Base-by-base conservation (phyloP, 164 flowering plant genomes). In the Magnolia changhungtana region DNA sequence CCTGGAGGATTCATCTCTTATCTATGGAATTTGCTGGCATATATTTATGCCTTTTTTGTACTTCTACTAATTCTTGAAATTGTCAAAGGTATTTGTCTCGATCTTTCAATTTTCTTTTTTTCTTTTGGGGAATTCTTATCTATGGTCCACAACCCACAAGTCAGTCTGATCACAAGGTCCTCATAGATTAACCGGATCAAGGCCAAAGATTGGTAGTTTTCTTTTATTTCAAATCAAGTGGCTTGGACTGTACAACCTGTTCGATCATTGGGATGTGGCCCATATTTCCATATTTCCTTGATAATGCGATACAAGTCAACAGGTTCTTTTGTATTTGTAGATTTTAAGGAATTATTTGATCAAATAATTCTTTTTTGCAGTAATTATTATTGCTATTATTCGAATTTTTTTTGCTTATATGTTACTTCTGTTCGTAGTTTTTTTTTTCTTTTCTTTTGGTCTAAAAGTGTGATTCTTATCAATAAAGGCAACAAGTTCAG, bases 31-130 rank as follows among this genome's bases (percentile, higher is more conserved):
- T 69, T 55, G 13, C 29, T 75, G 37, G 78, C 55, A 8, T 23
- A 23, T 23, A 23, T 75, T 81, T 29, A 16, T 78, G 23, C 81
- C 78, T 11, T 52, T 81, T 14, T 78, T 78, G 52, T 63, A 3
- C 67, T 81, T 23, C 80, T 81, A 4, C 72, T 81, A 73, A 29
- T 75, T 72, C 76, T 81, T 20, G 83, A 81, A 50, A 59, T 82
- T 14, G 23, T 76, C 8, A 79, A 79, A 71, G 80, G 82, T 77
- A 66, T 9, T 21, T 20, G 8, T 9, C 29, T 37, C 18, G 50
- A 0, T 11, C 20, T n/a, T 68, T 23, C 37, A 9, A 50, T 73
- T 1, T 63, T 58, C 16, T 1, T 27, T 37, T 13, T 24, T 0
- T 24, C 1, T 7, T 29, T 1, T 69, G 63, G 61, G 5, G 4